These are phyloP conservation scores for Bromus sterilis DNA, from an alignment of 176 grass and related monocot species.

Conservation along the genomic window DNA sequence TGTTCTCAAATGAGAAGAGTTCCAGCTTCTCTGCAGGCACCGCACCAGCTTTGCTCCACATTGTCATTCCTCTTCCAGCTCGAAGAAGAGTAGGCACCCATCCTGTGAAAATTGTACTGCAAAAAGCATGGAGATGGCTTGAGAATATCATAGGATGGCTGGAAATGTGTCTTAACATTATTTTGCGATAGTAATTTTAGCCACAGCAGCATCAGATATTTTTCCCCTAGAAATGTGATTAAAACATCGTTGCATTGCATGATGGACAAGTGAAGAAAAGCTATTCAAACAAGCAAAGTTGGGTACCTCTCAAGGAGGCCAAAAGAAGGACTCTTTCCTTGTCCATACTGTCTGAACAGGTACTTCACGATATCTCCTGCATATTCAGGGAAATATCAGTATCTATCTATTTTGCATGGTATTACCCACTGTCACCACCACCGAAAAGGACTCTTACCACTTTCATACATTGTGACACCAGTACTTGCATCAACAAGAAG, in stretches of 20 bases:
- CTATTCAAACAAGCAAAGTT: conserved; percentile 16
- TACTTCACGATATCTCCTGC: conserved; percentile 93
- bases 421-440: background rate
- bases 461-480: conserved; percentile 93
- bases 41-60: conserved; percentile 67
- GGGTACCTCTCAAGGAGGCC: conserved; percentile 83
- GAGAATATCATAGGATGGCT: background rate
- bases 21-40: conserved; percentile 61
- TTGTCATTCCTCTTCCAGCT: conserved; percentile 82
- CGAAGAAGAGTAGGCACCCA: conserved; percentile 91
- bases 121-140: background rate
- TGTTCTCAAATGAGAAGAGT: conserved; percentile 94
- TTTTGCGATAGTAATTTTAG: background rate
- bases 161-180: background rate
- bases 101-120: conserved; percentile 79
- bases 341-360: conserved; percentile 67
- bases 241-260: background rate
- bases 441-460: conserved; percentile 43
- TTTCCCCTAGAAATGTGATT: background rate
- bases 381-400: conserved; percentile 16
- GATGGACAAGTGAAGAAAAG: background rate
- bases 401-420: background rate
- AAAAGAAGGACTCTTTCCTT: conserved; percentile 69
- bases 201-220: background rate
- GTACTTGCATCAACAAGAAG: conserved; percentile 74